phyloP scores from a whole-genome alignment of 177 flowering plant species.

The Vitis hybrid region DNA sequence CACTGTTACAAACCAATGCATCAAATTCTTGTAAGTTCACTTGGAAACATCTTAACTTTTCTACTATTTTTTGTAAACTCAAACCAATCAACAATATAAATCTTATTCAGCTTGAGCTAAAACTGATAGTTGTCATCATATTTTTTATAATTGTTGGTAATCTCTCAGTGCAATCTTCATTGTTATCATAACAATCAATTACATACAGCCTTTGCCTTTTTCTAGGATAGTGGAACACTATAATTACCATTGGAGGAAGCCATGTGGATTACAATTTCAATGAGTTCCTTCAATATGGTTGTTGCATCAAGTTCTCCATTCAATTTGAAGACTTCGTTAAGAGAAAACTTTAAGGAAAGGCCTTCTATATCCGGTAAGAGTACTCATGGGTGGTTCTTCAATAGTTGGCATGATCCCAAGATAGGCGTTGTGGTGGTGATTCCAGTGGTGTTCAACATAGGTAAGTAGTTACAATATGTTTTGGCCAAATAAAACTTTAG shows the following conservation, averaged over 20 bases:
- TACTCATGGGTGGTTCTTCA: constrained; percentile 68
- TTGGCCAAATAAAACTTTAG: constrained; percentile 88
- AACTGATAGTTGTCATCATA: constrained; percentile 33
- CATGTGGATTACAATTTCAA: constrained; percentile 45
- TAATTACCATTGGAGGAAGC: constrained; percentile 25
- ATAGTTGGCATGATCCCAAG: constrained; percentile 38
- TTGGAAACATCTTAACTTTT: constrained; percentile 38
- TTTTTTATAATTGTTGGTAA: constrained; percentile 36
- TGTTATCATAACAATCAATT: constrained; percentile 48
- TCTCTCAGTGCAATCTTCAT: constrained; percentile 29
- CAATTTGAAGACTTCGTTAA: constrained; percentile 57
- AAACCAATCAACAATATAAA: constrained; percentile 56
- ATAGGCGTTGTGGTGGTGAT: constrained; percentile 57
- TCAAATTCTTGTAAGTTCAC: constrained; percentile 58
- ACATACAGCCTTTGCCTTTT: constrained; percentile 58
- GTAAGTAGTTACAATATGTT: constrained; percentile 78
- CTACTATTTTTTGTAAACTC: constrained; percentile 50
- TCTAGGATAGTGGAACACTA: constrained; percentile 40
- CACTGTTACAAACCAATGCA: constrained; percentile 17
- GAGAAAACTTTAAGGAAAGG: constrained; percentile 66
- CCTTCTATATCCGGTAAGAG: constrained; percentile 66
- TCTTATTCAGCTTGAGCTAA: constrained; percentile 39
- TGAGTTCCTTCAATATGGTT: constrained; percentile 49
- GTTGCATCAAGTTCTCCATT: constrained; percentile 54
- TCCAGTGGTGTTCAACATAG: constrained; percentile 62